Base-by-base conservation (phyloP, 768 basidiomycete genomes). In the Mycena olivaceomarginata region DNA sequence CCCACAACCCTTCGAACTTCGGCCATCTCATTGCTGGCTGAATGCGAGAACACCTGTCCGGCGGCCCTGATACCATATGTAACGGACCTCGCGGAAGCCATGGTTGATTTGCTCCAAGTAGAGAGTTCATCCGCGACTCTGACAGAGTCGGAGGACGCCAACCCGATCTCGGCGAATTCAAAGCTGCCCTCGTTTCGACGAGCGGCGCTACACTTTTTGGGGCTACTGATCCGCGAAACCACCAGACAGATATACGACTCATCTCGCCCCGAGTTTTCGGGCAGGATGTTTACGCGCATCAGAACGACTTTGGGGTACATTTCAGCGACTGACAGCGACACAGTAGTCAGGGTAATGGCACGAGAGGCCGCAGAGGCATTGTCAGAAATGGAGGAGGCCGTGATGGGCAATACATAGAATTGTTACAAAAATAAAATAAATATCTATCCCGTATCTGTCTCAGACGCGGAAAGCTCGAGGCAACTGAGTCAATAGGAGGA, bases 401-500 rank as follows among this genome's bases (percentile, higher is more conserved):
- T 84, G 68, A 57, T 93, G 53, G 89, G 63, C 85, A 78, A 82
- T 75, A 74, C 66, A 77, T 74, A 60, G 48, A 31, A 48, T 59
- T n/a, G 64, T 41, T 70, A 39, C 65, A 73, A 66, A n/a, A 53
- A 60, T 37, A 8, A 45, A 45, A 71, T 60, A 77, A 69, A 84
- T 91, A 84, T 92, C 81, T 87, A 90, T 95, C 95, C 91, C 96
- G 96, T 97, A 98, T 97, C 97, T 98, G 96, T 98, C 96, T 92
- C 93, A 94, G 88, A 88, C 87, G 88, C 87, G 86, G 92, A 87
- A 78, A 82, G 87, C 91, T 95, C 82, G 74, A 85, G 86, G 88
- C 87, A 91, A 87, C 92, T 93, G 93, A 95, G 96, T 97, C 97
- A 97, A 94, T 92, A 86, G 78, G 89, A 94, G 90, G 95, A 89